Base-by-base conservation (phyloP, 2,329 filamentous ascomycete species). In the Huntiella savannae region DNA sequence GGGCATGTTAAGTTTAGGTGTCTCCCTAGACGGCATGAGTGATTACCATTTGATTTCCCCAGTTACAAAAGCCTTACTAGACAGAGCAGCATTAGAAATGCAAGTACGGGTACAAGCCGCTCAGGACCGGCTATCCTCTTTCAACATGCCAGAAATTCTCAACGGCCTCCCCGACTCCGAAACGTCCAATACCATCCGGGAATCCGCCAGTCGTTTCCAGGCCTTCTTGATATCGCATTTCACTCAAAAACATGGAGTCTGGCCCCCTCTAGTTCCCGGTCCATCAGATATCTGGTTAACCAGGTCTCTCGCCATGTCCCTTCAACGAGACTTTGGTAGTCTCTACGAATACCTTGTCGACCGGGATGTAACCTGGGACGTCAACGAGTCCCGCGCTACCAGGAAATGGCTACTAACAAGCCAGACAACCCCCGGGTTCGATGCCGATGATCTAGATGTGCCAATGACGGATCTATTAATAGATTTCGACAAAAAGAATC, bases 341-440 rank as follows among this genome's bases (percentile, higher is more conserved):
- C 61, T 83, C 1, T 83, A 83, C 54, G 77, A 82, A 54, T 81
- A 79, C 51, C 62, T 82, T 1, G 77, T 83, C 12, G 72, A 82
- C 56, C 69, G 75, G 4, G 73, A 80, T 40, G 68, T 81, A 4
- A 57, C 70, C 0, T 83, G 78, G 75, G 75, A 79, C 47, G 68
- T 68, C 15, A 70, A 69, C 0, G 75, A 79, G 54, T 72, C 72
- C 41, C 64, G 73, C 0, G 68, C 70, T 3, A 69, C 70, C 13
- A 69, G 75, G 36, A 79, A 79, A 55, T 79, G 75, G 73, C 70
- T 75, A 58, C 75, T 80, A 63, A 64, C 68, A 13, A 67, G 66
- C 34, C 60, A 63, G 49, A 62, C 59, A 37, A 63, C 61, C 6
- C 67, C 68, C 54, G 59, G 55, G 0, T 72, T 75, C 51, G 63